These are phyloP conservation scores for Hysterium pulicare DNA, from an alignment of 2,329 filamentous ascomycete genomes.

Conservation along the genomic window DNA sequence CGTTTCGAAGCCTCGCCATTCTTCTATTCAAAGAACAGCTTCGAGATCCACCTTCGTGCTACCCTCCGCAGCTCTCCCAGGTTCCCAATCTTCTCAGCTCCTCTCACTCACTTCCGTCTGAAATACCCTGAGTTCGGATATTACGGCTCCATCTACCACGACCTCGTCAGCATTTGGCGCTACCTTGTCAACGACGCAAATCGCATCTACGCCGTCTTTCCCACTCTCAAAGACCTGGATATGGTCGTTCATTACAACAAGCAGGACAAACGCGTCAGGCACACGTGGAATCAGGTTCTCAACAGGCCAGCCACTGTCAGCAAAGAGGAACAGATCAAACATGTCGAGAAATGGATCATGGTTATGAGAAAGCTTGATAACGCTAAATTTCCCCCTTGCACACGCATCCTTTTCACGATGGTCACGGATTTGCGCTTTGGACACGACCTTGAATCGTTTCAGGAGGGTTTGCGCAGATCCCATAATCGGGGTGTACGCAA, in stretches of 20 bases:
- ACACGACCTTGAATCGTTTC: too few relatives aligned
- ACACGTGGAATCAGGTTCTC: background rate
- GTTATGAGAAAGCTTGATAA: background rate
- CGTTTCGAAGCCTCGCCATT: background rate
- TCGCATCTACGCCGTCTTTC: background rate
- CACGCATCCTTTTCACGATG: too few relatives aligned
- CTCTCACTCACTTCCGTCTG: background rate
- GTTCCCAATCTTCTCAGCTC: background rate
- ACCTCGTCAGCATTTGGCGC: background rate
- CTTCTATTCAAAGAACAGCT: background rate
- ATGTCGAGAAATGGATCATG: background rate
- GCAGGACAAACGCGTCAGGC: background rate
- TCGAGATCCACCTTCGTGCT: background rate
- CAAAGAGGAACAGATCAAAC: background rate
- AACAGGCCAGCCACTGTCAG: background rate
- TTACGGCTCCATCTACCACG: too few relatives aligned
- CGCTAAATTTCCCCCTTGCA: background rate
- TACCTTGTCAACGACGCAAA: background rate
- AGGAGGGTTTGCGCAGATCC: too few relatives aligned
- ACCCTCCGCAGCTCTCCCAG: background rate
- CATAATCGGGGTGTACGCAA: too few relatives aligned
- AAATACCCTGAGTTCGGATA: background rate
- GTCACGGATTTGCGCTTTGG: too few relatives aligned
- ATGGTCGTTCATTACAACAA: background rate
- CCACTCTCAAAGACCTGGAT: background rate